These are phyloP conservation scores for Detonula confervacea DNA, from an alignment of 352 stramenopile genomes.

Conservation along the genomic window DNA sequence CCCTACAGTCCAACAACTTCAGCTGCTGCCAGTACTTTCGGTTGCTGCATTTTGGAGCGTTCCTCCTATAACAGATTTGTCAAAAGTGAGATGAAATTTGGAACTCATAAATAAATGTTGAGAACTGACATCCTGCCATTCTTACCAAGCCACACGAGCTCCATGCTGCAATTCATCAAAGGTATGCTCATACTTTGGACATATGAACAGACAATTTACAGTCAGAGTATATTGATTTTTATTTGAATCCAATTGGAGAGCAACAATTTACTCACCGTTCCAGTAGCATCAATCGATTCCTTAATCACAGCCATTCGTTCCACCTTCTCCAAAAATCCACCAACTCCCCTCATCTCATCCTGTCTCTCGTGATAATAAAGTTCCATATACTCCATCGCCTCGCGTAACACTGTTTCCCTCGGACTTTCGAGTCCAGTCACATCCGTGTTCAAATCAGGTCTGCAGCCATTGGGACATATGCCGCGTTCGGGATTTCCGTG, in stretches of 20 bases:
- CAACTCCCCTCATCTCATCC: constrained; percentile 41
- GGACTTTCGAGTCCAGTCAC: constrained; percentile 24
- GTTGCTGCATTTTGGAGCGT: constrained; percentile 54
- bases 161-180: constrained; percentile 58
- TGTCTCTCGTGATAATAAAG: constrained; percentile 52
- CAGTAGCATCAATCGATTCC: constrained; percentile 32
- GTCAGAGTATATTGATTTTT: too few species aligned
- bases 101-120: too few species aligned
- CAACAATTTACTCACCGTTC: too few species aligned
- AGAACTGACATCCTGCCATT: too few species aligned
- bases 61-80: too few species aligned
- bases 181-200: constrained; percentile 54
- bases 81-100: too few species aligned
- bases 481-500: constrained; percentile 50
- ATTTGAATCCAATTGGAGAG: too few species aligned
- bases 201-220: too few species aligned
- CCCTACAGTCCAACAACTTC: constrained; percentile 45
- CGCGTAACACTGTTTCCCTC: constrained; percentile 32
- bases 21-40: constrained; percentile 50
- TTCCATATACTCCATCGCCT: constrained; percentile 49
- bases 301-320: constrained; percentile 31
- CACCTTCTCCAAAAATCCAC: constrained; percentile 30
- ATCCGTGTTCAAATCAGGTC: constrained; percentile 23
- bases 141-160: constrained; percentile 45
- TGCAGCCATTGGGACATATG: constrained; percentile 48